These are phyloP conservation scores for Fusarium denticulatum DNA, from an alignment of 2,329 filamentous ascomycete species.

Conservation along the genomic window DNA sequence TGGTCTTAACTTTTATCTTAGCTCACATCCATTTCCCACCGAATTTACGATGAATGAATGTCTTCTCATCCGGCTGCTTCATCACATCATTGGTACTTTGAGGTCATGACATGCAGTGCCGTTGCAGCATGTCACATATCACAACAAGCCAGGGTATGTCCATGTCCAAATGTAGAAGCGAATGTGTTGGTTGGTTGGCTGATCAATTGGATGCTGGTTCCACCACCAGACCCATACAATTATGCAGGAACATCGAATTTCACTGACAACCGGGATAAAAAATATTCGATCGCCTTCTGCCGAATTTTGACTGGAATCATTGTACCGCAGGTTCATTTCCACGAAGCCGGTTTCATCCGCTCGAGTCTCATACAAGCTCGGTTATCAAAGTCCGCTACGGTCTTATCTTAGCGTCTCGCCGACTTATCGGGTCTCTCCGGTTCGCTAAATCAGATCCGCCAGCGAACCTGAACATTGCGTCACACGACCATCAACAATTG, in stretches of 20 bases:
- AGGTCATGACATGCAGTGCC: too few relatives aligned
- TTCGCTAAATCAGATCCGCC: background rate
- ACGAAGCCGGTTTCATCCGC: constrained; percentile 11
- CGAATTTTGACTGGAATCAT: background rate
- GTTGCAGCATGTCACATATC: too few relatives aligned
- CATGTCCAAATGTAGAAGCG: background rate
- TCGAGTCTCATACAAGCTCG: background rate
- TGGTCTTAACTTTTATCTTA: accelerated
- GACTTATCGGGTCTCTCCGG: constrained; percentile 1
- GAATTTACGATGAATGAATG: background rate
- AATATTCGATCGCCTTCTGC: background rate
- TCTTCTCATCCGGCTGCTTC: background rate
- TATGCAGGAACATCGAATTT: background rate
- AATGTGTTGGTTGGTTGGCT: background rate
- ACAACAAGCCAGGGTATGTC: background rate
- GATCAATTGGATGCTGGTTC: background rate
- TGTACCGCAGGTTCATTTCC: background rate
- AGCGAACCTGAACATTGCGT: constrained; percentile 14
- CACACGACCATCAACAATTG: constrained; percentile 4
- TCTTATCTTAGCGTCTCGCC: background rate
- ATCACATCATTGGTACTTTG: background rate
- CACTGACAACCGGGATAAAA: too few relatives aligned
- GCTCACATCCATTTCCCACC: accelerated
- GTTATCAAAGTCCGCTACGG: background rate
- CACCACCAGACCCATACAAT: background rate